Conservation (phyloP, 441 rosid species). For the Biscutella auriculata region DNA sequence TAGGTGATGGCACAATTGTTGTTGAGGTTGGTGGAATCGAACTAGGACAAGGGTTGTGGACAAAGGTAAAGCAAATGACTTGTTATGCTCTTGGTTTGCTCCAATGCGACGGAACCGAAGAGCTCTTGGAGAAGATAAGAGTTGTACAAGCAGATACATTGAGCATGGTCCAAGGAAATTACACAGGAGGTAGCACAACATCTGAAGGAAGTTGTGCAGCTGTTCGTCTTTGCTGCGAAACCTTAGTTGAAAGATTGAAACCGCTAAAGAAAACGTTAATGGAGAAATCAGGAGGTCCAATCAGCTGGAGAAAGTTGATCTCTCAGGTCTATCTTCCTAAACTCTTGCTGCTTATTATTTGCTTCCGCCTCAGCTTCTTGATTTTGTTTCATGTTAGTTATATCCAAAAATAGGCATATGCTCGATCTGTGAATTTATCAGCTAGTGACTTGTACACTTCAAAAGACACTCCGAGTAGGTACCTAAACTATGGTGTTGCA, state of each 20-base stretch:
- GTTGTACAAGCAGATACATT: constrained; percentile 65
- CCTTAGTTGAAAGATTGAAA: constrained; percentile 56
- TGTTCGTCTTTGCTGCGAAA: constrained; percentile 53
- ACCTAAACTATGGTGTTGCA: constrained; percentile 78
- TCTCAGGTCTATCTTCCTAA: constrained; percentile 41
- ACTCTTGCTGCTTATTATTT: neutral
- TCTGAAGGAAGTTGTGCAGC: constrained; percentile 83
- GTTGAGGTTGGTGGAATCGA: constrained; percentile 92
- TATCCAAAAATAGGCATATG: constrained; percentile 45
- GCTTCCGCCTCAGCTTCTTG: too few relatives aligned
- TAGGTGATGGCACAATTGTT: constrained; percentile 64
- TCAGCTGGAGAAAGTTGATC: constrained; percentile 58
- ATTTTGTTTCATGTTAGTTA: too few relatives aligned
- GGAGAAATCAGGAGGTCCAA: constrained; percentile 27
- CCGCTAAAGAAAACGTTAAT: constrained; percentile 7
- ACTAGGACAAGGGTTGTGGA: constrained; percentile 92
- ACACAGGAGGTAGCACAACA: constrained; percentile 71
- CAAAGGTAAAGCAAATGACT: constrained; percentile 79
- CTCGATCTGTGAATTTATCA: constrained; percentile 40
- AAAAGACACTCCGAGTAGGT: constrained; percentile 20
- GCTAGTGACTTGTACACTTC: constrained; percentile 45
- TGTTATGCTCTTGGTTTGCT: constrained; percentile 59
- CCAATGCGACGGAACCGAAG: constrained; percentile 30
- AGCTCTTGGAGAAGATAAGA: constrained; percentile 53
- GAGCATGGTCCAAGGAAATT: constrained; percentile 68